Evolutionary conservation across 2,329 filamentous ascomycete species (phyloP).

Genomic region (Colletotrichum lupini): DNA sequence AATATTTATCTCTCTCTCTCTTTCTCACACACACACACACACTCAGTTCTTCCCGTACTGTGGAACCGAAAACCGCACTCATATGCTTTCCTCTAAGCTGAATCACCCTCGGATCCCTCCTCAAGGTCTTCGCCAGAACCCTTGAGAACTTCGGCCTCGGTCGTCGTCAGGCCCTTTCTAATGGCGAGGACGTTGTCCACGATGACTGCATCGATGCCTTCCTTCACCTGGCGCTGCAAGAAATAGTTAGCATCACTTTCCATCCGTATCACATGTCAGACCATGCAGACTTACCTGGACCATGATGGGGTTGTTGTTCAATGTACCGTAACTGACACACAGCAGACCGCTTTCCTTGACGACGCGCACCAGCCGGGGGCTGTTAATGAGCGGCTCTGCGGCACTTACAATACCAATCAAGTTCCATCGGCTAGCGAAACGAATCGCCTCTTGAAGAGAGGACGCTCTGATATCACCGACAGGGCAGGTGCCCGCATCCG

Average conservation of each 20-base stretch:
- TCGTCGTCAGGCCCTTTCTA: slow-evolving; percentile 81
- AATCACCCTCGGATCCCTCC: slow-evolving; percentile 24
- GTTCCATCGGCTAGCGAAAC: slow-evolving; percentile 96
- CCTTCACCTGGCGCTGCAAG: slow-evolving; percentile 83
- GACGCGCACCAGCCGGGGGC: slow-evolving; percentile 87
- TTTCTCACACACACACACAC: too few relatives aligned
- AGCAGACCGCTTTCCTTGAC: slow-evolving; percentile 95
- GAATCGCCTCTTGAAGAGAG: slow-evolving; percentile 93
- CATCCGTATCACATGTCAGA: not conserved
- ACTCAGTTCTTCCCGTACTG: slow-evolving; percentile 20
- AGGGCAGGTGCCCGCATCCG: slow-evolving; percentile 82
- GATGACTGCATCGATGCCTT: slow-evolving; percentile 97
- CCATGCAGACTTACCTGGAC: slow-evolving; percentile 74
- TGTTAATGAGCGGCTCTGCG: slow-evolving; percentile 89
- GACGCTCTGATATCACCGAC: slow-evolving; percentile 92
- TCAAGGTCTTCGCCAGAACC: slow-evolving; percentile 37
- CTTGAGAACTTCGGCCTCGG: slow-evolving; percentile 33
- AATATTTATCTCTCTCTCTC: not conserved
- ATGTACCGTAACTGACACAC: slow-evolving; percentile 91
- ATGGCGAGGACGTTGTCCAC: slow-evolving; percentile 96
- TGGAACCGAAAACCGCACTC: slow-evolving; percentile 11
- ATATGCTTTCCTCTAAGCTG: slow-evolving; percentile 12
- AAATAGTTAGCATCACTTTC: slow-evolving; percentile 26
- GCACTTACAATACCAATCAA: slow-evolving; percentile 89
- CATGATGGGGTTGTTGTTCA: slow-evolving; percentile 89